Conservation (phyloP, 805 yeast genomes). For the Dipodascus geniculatus region DNA sequence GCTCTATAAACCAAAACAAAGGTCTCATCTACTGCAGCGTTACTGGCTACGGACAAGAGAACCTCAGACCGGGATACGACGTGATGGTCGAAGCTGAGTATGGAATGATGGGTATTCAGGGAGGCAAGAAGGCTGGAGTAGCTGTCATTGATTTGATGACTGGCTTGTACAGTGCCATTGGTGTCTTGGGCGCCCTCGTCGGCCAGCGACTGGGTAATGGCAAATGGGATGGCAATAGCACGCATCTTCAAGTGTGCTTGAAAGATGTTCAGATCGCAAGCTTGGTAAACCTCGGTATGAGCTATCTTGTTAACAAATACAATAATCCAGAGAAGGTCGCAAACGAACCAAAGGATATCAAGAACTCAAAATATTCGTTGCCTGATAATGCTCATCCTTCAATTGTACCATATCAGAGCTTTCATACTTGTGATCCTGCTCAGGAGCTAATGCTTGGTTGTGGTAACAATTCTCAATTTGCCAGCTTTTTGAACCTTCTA, state of each 20-base stretch:
- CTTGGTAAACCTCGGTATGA: slow-evolving; percentile 30
- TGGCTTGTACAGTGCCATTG: slow-evolving; percentile 28
- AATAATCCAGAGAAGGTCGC: slow-evolving; percentile 30
- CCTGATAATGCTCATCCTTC: slow-evolving; percentile 26
- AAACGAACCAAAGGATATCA: slow-evolving; percentile 25
- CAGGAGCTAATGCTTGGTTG: slow-evolving; percentile 29
- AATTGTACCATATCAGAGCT: slow-evolving; percentile 32
- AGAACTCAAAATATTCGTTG: neutral
- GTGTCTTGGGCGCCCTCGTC: slow-evolving; percentile 29
- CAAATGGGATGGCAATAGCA: slow-evolving; percentile 25
- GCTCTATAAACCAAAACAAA: slow-evolving; percentile 12
- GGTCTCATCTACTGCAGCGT: slow-evolving; percentile 28
- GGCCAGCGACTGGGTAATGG: slow-evolving; percentile 15
- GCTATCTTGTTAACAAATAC: slow-evolving; percentile 27
- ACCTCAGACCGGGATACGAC: slow-evolving; percentile 32
- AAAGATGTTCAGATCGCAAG: slow-evolving; percentile 32
- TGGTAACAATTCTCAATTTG: slow-evolving; percentile 25
- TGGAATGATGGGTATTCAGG: slow-evolving; percentile 34
- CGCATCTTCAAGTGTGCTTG: slow-evolving; percentile 27
- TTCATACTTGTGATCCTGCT: slow-evolving; percentile 27
- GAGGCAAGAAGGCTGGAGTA: slow-evolving; percentile 32
- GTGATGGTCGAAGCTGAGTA: slow-evolving; percentile 36
- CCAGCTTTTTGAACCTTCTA: neutral
- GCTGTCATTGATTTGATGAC: slow-evolving; percentile 34
- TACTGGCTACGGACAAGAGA: slow-evolving; percentile 34